Percentiles rank a stretch among this genome's conserved stretches.
Conservation (phyloP, 371 early-diverging fungal genomes). For the Apophysomyces sp. region DNA sequence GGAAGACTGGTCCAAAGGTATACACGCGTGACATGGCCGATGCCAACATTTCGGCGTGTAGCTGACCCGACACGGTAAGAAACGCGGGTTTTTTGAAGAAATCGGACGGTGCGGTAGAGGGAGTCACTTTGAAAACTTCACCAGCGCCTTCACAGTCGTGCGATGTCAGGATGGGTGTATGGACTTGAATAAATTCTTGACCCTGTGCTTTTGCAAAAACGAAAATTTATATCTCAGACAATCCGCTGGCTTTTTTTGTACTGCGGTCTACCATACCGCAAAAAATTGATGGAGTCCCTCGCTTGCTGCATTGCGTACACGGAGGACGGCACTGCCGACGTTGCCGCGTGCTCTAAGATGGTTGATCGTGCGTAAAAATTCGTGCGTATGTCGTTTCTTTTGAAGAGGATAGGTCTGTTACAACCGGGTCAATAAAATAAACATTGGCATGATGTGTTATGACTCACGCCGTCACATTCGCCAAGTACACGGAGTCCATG, state of each 20-base stretch:
- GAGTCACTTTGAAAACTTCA: constrained; percentile 72
- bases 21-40: constrained; percentile 81
- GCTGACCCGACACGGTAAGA: constrained; percentile 88
- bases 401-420: constrained; percentile 81
- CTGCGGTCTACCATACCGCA: constrained; percentile 42
- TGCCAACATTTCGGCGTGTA: constrained; percentile 85
- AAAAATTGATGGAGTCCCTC: constrained; percentile 76
- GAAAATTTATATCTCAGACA: background rate
- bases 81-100: constrained; percentile 81
- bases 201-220: constrained; percentile 28
- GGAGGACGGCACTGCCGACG: constrained; percentile 70
- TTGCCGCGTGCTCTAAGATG: constrained; percentile 83
- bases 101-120: constrained; percentile 33
- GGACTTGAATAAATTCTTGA: constrained; percentile 75
- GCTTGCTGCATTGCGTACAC: constrained; percentile 67
- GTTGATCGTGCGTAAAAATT: constrained; percentile 76
- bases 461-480: constrained; percentile 57
- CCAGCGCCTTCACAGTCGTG: constrained; percentile 96
- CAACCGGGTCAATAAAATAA: background rate
- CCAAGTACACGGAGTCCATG: constrained; percentile 60
- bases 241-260: background rate
- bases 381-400: constrained; percentile 80
- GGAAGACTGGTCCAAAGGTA: constrained; percentile 84
- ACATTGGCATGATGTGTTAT: background rate
- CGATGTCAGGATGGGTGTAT: constrained; percentile 85